Base-by-base conservation (phyloP, 495 filamentous ascomycete genomes). In the Halenospora varia region DNA sequence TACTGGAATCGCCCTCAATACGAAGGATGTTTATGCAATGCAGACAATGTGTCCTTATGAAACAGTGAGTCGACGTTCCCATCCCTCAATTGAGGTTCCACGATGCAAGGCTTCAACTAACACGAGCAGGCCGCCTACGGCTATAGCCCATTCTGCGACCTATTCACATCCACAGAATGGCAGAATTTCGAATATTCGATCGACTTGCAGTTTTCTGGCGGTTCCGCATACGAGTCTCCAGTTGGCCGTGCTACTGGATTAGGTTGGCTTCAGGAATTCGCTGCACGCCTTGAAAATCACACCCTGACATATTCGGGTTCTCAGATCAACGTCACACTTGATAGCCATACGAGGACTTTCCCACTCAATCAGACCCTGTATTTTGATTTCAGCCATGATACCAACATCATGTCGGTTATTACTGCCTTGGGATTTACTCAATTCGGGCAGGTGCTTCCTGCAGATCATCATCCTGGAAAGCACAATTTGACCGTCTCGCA, bases 321-420 rank as follows among this genome's bases (percentile, higher is more conserved):
- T 3, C 82, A 77, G 49, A 86, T 83, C 17, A 95, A 96, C 60
- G 71, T 68, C n/a, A 93, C 90, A 1, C 76, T 95, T 0, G 88
- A 93, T 62, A 70, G 62, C 2, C 72, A 79, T 46, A 66, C 71
- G 1, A 62, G 58, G 11, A 88, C 86, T 0, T 96, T 95, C 64
- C 89, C 91, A 0, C 67, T 93, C 9, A 76, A 82, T 46, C 70
- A 75, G 23, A 70, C 39, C 20, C 29, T 67, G 0, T 96, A 90
- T 55, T 89, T 88, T 0, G 91, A 96, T 69, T 94, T 96, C 66
- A 85, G 84, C n/a, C 91, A 96, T 64, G 91, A 96, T 71, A 94
- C 93, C 62, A 83, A 87, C 57, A 88, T 95, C 82, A 81, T 83
- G 20, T 76, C 76, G 17, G 81, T 91, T 24, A 64, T 80, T 1